Conservation (phyloP, 345 rosid genomes). For the Adansonia digitata region DNA sequence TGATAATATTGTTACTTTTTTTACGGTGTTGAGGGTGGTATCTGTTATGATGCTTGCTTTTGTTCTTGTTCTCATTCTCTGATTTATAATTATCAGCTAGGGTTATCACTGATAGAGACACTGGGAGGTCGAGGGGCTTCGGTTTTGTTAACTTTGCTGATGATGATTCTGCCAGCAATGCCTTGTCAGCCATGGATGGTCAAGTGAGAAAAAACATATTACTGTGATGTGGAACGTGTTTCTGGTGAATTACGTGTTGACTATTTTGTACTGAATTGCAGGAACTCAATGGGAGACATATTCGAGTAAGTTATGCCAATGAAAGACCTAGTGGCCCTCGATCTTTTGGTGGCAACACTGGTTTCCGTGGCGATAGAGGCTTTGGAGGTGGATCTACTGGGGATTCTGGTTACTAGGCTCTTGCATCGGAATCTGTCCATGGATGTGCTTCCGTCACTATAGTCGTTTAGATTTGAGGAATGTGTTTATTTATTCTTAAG, state of each 20-base stretch:
- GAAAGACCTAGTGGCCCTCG: constrained; percentile 36
- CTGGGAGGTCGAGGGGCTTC: constrained; percentile 73
- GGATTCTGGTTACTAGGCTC: constrained; percentile 6
- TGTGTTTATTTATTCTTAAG: neutral
- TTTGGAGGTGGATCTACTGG: constrained; percentile 23
- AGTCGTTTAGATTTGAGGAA: neutral
- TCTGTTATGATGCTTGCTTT: neutral
- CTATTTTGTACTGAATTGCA: constrained; percentile 15
- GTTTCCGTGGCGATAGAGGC: constrained; percentile 19
- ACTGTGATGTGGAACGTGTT: neutral
- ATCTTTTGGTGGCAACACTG: constrained; percentile 19
- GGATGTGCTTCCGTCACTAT: neutral
- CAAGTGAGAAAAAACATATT: constrained; percentile 37
- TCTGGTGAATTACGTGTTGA: neutral
- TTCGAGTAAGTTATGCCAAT: constrained; percentile 55
- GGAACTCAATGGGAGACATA: constrained; percentile 57
- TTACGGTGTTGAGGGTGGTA: neutral
- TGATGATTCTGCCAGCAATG: constrained; percentile 42
- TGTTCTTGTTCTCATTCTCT: neutral
- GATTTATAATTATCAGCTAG: constrained; percentile 34
- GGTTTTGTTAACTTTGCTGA: constrained; percentile 53
- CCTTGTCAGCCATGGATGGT: constrained; percentile 64
- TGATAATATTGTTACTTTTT: neutral
- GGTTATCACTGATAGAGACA: constrained; percentile 55
- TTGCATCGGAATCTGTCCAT: too few relatives aligned